Evolutionary conservation across 2,329 filamentous ascomycete species (phyloP).

Genomic region (Hypomyces rosellus): DNA sequence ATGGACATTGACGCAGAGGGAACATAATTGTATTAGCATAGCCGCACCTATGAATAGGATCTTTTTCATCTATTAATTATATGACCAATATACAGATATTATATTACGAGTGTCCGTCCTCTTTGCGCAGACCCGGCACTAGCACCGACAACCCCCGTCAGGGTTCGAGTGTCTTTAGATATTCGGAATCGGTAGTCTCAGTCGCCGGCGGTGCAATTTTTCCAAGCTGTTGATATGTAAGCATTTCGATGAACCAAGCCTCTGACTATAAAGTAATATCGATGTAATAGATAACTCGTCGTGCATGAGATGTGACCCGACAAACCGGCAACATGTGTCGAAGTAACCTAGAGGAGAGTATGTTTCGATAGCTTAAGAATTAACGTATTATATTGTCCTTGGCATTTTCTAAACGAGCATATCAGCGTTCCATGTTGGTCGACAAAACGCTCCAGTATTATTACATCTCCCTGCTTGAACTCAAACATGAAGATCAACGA

Average conservation of each 20-base stretch:
- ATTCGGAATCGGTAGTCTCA: too few species aligned
- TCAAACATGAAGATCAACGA: background rate
- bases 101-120: too few species aligned
- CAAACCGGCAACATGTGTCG: background rate
- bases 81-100: too few species aligned
- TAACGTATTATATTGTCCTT: background rate
- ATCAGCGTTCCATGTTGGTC: background rate
- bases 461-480: background rate
- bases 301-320: constrained; percentile 12
- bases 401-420: background rate
- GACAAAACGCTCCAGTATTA: background rate
- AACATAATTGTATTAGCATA: too few species aligned
- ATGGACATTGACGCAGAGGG: too few species aligned
- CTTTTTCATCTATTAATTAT: too few species aligned
- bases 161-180: background rate
- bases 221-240: constrained; percentile 11
- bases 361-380: background rate
- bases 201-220: constrained; percentile 10
- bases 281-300: constrained; percentile 11
- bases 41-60: too few species aligned
- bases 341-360: constrained; percentile 1
- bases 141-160: too few species aligned
- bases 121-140: too few species aligned
- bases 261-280: background rate
- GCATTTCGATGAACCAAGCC: constrained; percentile 10